phyloP scores from a whole-genome alignment of 202 grass and related monocot genomes.

The Elaeis oleifera region DNA sequence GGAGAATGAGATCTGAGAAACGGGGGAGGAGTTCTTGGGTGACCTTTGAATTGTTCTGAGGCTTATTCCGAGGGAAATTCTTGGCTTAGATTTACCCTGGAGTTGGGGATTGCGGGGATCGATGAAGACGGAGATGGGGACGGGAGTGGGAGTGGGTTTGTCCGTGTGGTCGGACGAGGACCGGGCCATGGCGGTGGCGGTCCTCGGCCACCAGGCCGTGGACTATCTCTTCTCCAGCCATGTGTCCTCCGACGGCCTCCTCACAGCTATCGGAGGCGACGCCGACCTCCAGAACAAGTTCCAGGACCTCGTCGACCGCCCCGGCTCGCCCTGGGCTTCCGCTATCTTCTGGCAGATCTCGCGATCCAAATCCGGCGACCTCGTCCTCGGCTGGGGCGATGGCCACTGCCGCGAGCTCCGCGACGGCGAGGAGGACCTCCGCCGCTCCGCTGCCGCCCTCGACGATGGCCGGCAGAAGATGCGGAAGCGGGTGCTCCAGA shows the following conservation, averaged over 20 bases:
- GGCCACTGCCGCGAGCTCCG: slow-evolving; percentile 56
- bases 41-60: no score
- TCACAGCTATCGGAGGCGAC: not conserved
- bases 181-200: slow-evolving; percentile 36
- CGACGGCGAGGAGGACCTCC: not conserved
- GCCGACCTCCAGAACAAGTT: slow-evolving; percentile 43
- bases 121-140: no score
- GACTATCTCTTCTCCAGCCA: slow-evolving; percentile 49
- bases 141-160: not conserved
- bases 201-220: slow-evolving; percentile 57
- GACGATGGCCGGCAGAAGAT: not conserved
- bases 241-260: slow-evolving; percentile 34
- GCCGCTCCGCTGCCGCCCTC: not conserved
- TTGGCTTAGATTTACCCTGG: no score
- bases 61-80: no score
- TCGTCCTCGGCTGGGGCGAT: slow-evolving; percentile 74
- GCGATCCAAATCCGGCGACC: slow-evolving; percentile 9
- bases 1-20: no score
- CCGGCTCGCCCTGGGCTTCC: slow-evolving; percentile 38
- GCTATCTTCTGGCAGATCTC: slow-evolving; percentile 83
- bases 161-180: slow-evolving; percentile 57
- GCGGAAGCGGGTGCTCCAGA: slow-evolving; percentile 64
- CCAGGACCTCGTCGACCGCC: slow-evolving; percentile 55
- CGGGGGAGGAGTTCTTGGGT: no score
- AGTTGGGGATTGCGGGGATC: no score